Evolutionary conservation across 352 stramenopile species (phyloP), one percentile per base, ranked within the genome.

Genomic region (Globisporangium sylvaticum): DNA sequence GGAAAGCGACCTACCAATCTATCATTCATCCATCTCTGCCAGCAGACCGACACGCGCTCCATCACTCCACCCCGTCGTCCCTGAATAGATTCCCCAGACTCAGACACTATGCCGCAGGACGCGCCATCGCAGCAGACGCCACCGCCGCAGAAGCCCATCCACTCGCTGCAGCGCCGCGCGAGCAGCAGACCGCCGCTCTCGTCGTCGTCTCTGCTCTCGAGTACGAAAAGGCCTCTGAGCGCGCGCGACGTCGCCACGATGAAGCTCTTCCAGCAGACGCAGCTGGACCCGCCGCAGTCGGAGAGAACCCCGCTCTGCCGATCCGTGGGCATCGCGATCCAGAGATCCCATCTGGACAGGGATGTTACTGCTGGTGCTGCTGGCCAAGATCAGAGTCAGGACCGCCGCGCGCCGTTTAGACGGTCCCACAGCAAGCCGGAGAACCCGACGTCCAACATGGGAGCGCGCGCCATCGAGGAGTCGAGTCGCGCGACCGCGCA

Each of bases 391-490:
- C 32, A 34, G 4, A 29, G 6, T 2, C 31, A 37, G 22, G 34
- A 25, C 32, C 59, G 57, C 59, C 42, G 61, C 32, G 70, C 67
- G 42, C 75, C 72, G 20, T 87, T 87, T 60, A 76, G 79, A 18
- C 77, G 81, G 4, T 84, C 76, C 54, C 68, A 84, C 58, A 86
- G 77, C 48, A 79, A 89, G 18, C 81, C 80, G 0, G 80, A 89
- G 66, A 66, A 83, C 55, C 81, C 81, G 63, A 89, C 81, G 70
- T 89, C 78, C 4, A 67, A 86, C 66, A 81, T 89, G 71, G 81
- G 74, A 20, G 78, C 74, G 4, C 62, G 57, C 20, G 77, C 79
- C 20, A 82, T 89, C 58, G 71, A 83, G 24, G 71, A 77, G 22
- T 75, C 84, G 65, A 81, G 73, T 60, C 67, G 75, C 48, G 61